A percentile compares a stretch with the other conserved stretches of the same genome.
Conservation (phyloP, 768 basidiomycete genomes). For the Sutorius australiensis region DNA sequence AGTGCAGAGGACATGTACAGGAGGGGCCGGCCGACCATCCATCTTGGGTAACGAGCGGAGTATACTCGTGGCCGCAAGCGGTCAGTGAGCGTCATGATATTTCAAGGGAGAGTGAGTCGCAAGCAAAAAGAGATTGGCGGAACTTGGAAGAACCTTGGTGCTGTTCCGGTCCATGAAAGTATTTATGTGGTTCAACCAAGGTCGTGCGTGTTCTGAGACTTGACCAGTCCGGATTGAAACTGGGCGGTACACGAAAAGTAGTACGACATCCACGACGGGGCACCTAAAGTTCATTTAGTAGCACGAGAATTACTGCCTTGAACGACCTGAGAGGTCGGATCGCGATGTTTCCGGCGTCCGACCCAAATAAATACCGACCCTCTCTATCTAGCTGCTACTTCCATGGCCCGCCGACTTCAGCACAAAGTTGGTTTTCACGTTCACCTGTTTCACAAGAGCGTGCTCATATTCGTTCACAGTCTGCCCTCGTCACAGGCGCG, state of each 20-base stretch:
- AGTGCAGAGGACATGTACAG: slow-evolving; percentile 50
- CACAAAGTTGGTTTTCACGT: slow-evolving; percentile 46
- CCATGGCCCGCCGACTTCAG: slow-evolving; percentile 65
- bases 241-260: neutral
- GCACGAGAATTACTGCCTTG: neutral
- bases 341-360: neutral
- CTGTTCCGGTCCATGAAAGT: slow-evolving; percentile 1
- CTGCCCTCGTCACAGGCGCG: slow-evolving; percentile 82
- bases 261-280: neutral
- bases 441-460: neutral
- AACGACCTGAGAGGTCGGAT: neutral
- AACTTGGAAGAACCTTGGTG: neutral
- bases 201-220: slow-evolving; percentile 12
- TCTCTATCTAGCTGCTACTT: no score
- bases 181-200: slow-evolving; percentile 20
- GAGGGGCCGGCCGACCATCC: slow-evolving; percentile 48
- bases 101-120: slow-evolving; percentile 10
- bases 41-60: slow-evolving; percentile 46
- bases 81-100: slow-evolving; percentile 23
- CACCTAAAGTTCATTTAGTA: neutral
- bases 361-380: slow-evolving; percentile 5
- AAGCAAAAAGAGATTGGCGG: neutral
- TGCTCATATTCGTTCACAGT: slow-evolving; percentile 38
- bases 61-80: slow-evolving; percentile 38
- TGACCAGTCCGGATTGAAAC: slow-evolving; percentile 17